Evolutionary conservation across 495 filamentous ascomycete species (phyloP).

Genomic region (Melanomma pulvis-pyrius): DNA sequence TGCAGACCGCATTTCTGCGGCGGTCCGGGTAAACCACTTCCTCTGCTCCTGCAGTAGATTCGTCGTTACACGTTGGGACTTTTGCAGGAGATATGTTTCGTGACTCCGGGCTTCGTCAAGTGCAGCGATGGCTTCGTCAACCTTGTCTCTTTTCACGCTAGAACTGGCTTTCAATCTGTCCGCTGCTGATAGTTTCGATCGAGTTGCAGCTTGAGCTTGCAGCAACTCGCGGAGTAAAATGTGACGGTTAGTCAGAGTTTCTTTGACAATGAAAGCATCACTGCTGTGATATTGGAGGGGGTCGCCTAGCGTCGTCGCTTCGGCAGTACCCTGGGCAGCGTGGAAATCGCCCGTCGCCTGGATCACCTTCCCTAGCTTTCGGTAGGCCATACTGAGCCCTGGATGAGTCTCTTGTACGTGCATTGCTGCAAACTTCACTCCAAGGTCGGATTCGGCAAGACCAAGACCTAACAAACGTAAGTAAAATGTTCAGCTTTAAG

Average conservation of each 20-base stretch:
- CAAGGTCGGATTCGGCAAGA: constrained; percentile 90
- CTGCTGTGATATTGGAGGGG: constrained; percentile 93
- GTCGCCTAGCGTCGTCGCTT: constrained; percentile 92
- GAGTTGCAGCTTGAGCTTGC: constrained; percentile 79
- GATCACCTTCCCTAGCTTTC: constrained; percentile 90
- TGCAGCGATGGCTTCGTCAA: constrained; percentile 88
- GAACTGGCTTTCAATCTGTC: constrained; percentile 84
- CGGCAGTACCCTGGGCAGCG: constrained; percentile 94
- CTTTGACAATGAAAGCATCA: constrained; percentile 98
- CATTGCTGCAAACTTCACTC: constrained; percentile 83
- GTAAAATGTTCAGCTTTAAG: background rate
- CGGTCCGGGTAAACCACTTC: constrained; percentile 86
- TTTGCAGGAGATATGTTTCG: constrained; percentile 77
- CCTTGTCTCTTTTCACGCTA: constrained; percentile 86
- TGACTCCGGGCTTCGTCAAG: constrained; percentile 82
- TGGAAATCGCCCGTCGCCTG: constrained; percentile 93
- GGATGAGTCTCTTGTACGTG: constrained; percentile 85
- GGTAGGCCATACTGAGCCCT: constrained; percentile 85
- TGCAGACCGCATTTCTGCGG: constrained; percentile 73
- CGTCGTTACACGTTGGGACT: constrained; percentile 81
- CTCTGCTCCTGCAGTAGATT: constrained; percentile 88
- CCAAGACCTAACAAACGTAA: constrained; percentile 69
- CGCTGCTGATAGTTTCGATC: constrained; percentile 77
- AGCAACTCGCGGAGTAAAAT: constrained; percentile 94
- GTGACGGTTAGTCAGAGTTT: constrained; percentile 97